Base-by-base conservation (phyloP, 1,139 yeast genomes). In the Blastobotrys buckinghamii region DNA sequence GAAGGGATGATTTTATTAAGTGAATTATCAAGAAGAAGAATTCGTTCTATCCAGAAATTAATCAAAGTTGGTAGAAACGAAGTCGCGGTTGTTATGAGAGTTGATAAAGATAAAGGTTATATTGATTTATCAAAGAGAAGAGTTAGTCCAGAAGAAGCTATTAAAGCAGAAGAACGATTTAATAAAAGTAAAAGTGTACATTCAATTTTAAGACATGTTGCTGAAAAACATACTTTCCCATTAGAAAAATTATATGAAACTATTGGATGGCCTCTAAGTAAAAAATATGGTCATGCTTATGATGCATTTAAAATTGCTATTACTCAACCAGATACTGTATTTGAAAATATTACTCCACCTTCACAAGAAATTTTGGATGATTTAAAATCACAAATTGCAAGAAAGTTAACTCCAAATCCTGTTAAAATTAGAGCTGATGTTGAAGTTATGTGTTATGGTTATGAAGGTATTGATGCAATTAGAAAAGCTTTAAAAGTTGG, bases 41-140 rank as follows among this genome's bases (percentile, higher is more conserved):
- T 92, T 65, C 81, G 99, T 71, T 88, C 97, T 50, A 92, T 92
- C 65, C 99, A 92, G 72, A 94, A 92, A 68, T 81, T 89, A 69
- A 90, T 92, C 69, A 86, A 97, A 74, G 97, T 92, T 54, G 99
- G 99, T 59, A 88, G 95, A 69, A 92, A 94, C 66, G 99, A 92
- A 72, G 97, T 92, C 52, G 98, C 94, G 30, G 97, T 92, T 52
- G 98, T 94, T n/a, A 77, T 92, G 67, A 86, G 99, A 76, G 98
- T 92, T 55, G 99, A 92, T 72, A 90, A 89, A 71, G 98, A 94
- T 70, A 92, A 92, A 71, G 99, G 97, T 46, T 92, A 92, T 72
- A 92, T 92, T 67, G 99, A 92, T 73, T 77, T 92, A 66, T 90
- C 97, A 53, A 92, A 92, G 71, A 90, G 97, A 79, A 83, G 96